Evolutionary conservation across 116 monocot species (phyloP), one percentile per base, ranked within the genome.

Genomic region (Iris pallida): DNA sequence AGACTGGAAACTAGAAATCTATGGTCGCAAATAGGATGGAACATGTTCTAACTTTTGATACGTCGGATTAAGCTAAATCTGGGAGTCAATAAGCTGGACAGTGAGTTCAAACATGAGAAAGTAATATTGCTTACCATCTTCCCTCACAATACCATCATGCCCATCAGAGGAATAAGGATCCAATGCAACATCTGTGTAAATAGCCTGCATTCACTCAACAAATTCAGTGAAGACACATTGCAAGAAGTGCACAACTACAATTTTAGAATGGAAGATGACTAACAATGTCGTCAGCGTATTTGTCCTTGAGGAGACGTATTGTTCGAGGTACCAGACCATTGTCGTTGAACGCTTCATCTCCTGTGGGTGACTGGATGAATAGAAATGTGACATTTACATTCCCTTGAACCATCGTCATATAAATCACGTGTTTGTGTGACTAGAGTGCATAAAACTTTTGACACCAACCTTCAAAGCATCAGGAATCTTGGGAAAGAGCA

Each of bases 101-200:
- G 52, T 13, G 14, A 52, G n/a, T 51, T 51, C 7, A 13, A 13
- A 51, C 7, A 51, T 51, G 49, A 51, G 16, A 56, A 16, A 56
- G 16, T 17, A 56, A 56, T 61, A 42, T 30, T 17, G 41, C 61
- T 80, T 72, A 95, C 95, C 95, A 88, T 95, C 95, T 86, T 95
- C 91, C 68, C 95, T 83, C 8, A 95, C 91, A 69, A 97, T 97
- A 57, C 97, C 97, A 86, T 97, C 97, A 73, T 97, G 97, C 45
- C 97, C 97, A 78, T 97, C 97, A 30, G 97, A 97, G 20, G 87
- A 87, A 75, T 97, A 97, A 47, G 97, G 97, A 85, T 97, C 97
- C 75, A 95, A 68, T 30, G 91, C 91, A 73, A 95, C 95, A 82
- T 95, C 95, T 63, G 95, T 91, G 75, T 91, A 95, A 66, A 95